Base-by-base conservation (phyloP, 805 yeast species). In the Pichia kluyveri region DNA sequence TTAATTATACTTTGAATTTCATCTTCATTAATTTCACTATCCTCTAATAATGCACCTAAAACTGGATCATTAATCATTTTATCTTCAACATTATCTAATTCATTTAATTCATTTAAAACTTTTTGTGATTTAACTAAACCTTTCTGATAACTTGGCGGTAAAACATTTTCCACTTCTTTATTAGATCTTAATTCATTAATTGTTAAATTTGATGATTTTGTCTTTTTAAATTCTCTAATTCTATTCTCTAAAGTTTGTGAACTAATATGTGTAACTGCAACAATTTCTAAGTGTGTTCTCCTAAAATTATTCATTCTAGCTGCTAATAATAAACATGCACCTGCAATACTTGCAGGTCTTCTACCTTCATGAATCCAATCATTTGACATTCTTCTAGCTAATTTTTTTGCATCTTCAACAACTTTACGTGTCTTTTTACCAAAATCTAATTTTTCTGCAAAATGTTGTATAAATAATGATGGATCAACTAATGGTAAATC, bases 311-410 rank as follows among this genome's bases (percentile, higher is more conserved):
- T 93, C 98, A 93, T 95, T 66, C 99, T 76, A 2, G 97, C 93
- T 0, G 99, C 99, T 44, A 93, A 68, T 41, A 95, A 63, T 2
- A 93, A 72, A 66, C 97, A 89, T 0, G 99, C 99, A 23, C 98
- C 99, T 0, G 99, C 99, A 46, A 93, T 80, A 58, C 99, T 99
- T 0, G 99, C 98, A 0, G 99, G 99, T 53, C 98, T 75, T 61
- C 99, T 77, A 27, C 99, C 99, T 66, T 88, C 95, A 62, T 83
- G 86, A 56, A 93, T 85, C 97, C 98, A 93, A 60, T 93, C 98
- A 40, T 80, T 78, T 14, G 90, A 75, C 99, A 93, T 93, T 55
- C 96, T 73, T 60, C 80, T 86, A 0, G 96, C 96, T 23, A 93
- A 68, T 57, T 82, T 79, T 8, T 82, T 82, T 0, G 99, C 98